Evolutionary conservation across 2,329 filamentous ascomycete genomes (phyloP).

Genomic region (Aspergillus sp.): DNA sequence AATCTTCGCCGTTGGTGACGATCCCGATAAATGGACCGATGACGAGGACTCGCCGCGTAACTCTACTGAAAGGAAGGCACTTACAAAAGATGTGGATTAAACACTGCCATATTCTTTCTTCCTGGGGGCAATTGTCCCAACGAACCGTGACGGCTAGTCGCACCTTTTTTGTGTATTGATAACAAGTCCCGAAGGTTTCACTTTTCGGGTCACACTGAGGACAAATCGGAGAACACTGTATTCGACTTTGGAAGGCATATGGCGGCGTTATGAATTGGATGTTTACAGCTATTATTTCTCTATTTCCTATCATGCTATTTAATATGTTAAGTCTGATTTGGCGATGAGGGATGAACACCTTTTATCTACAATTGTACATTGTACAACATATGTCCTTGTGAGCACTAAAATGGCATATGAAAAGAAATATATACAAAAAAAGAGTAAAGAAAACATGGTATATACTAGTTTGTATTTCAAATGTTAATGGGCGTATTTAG

Average conservation of each 20-base stretch:
- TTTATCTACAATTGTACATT: slow-evolving; percentile 3
- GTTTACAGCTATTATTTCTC: slow-evolving; percentile 1
- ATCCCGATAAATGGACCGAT: slow-evolving; percentile 82
- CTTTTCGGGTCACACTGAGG: slow-evolving; percentile 2
- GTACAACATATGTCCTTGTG: slow-evolving; percentile 4
- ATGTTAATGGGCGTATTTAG: background rate
- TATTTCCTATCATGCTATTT: slow-evolving; percentile 1
- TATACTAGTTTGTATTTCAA: background rate
- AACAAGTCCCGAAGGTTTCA: background rate
- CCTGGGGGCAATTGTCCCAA: background rate
- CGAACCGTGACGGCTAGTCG: background rate
- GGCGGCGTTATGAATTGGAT: slow-evolving; percentile 19
- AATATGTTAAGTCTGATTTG: slow-evolving; percentile 1
- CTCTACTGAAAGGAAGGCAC: slow-evolving; percentile 51
- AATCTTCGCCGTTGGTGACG: slow-evolving; percentile 88
- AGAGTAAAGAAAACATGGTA: too few relatives aligned
- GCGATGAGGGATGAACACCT: slow-evolving; percentile 9
- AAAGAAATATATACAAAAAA: background rate
- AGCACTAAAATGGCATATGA: background rate
- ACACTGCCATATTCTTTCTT: background rate
- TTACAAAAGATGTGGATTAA: slow-evolving; percentile 45
- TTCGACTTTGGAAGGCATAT: slow-evolving; percentile 24
- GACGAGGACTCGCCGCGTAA: slow-evolving; percentile 54
- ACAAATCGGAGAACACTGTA: slow-evolving; percentile 9
- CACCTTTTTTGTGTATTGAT: slow-evolving; percentile 12